Evolutionary conservation across 2,329 filamentous ascomycete species (phyloP), one percentile per base, ranked within the genome.

Genomic region (Colletotrichum agaves): DNA sequence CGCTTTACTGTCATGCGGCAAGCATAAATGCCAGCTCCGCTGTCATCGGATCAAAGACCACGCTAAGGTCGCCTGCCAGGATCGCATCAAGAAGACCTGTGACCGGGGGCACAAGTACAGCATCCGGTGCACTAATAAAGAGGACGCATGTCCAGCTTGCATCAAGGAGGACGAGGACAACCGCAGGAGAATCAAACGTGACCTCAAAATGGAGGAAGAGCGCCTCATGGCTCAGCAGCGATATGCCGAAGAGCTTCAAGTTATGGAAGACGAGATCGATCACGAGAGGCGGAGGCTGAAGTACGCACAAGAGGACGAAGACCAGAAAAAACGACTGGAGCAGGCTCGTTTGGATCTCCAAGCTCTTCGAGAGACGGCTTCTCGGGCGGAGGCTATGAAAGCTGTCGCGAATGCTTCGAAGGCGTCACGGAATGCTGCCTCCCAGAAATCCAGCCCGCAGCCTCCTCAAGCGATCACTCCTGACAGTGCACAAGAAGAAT

Each of bases 11-110:
- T 63, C 63, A 2, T 93, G 91, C 61, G 84, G 84, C 0, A 41
- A 83, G 1, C 91, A 94, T 70, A 73, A 73, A 0, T 94, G 92
- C 71, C 78, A 80, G 0, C 82, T 79, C 0, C 81, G 81, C 6
- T 94, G 92, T 64, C 92, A 94, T 75, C 83, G 85, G 0, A 70
- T 90, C 0, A 72, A 74, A 0, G 84, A 92, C 63, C 90, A 92
- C 72, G 85, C 83, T 0, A 83, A 85, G 52, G 64, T 76, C 0
- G 8, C 62, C 1, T 85, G 84, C 61, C 19, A 31, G 0, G 57
- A 76, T 4, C 59, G 67, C 17, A 31, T 89, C 0, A 70, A 81
- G 0, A 80, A 77, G n/a, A 79, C 71, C 0, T 93, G 91, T 64
- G 55, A 79, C 0, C 80, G 84, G 1, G 78, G 81, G 0, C 90